Evolutionary conservation across 805 yeast species (phyloP).

Genomic region (Millerozyma miso): DNA sequence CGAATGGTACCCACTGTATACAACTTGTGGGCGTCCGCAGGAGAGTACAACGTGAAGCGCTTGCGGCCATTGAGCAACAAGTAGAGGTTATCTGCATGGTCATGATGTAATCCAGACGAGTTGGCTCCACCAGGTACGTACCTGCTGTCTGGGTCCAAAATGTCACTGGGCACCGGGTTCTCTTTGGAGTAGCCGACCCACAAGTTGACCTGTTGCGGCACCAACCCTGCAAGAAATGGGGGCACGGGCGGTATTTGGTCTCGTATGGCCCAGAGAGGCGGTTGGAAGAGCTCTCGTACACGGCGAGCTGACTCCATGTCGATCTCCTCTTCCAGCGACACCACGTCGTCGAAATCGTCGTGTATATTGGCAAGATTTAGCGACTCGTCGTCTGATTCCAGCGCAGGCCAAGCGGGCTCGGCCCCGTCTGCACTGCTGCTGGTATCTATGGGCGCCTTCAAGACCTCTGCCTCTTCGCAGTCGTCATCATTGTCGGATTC

Average conservation of each 20-base stretch:
- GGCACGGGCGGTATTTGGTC: slow-evolving; percentile 37
- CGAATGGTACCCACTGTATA: slow-evolving; percentile 63
- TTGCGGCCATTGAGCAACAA: slow-evolving; percentile 57
- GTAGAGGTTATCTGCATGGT: slow-evolving; percentile 74
- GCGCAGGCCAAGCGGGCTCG: background rate
- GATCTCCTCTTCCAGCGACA: slow-evolving; percentile 19
- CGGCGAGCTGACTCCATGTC: slow-evolving; percentile 22
- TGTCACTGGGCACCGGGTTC: slow-evolving; percentile 6
- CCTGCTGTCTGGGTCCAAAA: slow-evolving; percentile 43
- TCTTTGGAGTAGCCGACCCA: slow-evolving; percentile 57
- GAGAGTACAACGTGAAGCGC: slow-evolving; percentile 64
- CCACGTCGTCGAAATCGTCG: slow-evolving; percentile 45
- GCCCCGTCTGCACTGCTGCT: slow-evolving; percentile 12
- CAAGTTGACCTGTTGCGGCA: slow-evolving; percentile 69
- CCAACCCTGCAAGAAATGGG: slow-evolving; percentile 33
- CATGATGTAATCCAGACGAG: slow-evolving; percentile 76
- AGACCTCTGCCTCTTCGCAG: slow-evolving; percentile 10
- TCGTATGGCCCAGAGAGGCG: slow-evolving; percentile 48
- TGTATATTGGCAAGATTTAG: slow-evolving; percentile 39
- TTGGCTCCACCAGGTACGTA: slow-evolving; percentile 54
- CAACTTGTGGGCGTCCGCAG: slow-evolving; percentile 54
- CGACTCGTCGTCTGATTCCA: slow-evolving; percentile 1
- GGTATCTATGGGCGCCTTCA: slow-evolving; percentile 11
- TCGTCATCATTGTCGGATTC: slow-evolving; percentile 6
- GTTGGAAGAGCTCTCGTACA: slow-evolving; percentile 50